Conservation (phyloP, 768 basidiomycete species). For the Boletellus ananiceps region DNA sequence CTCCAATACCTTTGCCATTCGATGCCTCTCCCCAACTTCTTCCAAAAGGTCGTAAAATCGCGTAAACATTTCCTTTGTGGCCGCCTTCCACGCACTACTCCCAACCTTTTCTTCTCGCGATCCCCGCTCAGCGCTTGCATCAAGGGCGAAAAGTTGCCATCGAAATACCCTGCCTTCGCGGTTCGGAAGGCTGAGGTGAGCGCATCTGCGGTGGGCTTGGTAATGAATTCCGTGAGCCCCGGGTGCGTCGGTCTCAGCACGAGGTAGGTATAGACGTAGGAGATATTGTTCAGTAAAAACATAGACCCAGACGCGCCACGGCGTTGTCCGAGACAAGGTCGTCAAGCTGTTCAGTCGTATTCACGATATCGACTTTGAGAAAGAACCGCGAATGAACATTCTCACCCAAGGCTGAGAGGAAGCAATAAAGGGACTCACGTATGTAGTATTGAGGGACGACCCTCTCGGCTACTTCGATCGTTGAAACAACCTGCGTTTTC, state of each 20-base stretch:
- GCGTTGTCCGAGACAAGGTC: constrained; percentile 55
- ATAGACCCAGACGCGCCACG: constrained; percentile 68
- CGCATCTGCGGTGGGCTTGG: constrained; percentile 55
- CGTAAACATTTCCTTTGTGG: constrained; percentile 78
- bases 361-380: constrained; percentile 65
- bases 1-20: constrained; percentile 61
- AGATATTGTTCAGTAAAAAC: constrained; percentile 77
- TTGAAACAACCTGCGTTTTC: constrained; percentile 35
- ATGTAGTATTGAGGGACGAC: constrained; percentile 70
- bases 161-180: constrained; percentile 81
- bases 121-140: constrained; percentile 58
- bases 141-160: constrained; percentile 74
- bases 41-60: constrained; percentile 79
- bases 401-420: not conserved
- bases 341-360: constrained; percentile 55
- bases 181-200: constrained; percentile 71
- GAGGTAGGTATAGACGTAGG: constrained; percentile 60
- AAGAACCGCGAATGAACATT: not conserved
- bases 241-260: constrained; percentile 48
- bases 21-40: constrained; percentile 74
- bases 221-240: constrained; percentile 46
- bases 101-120: constrained; percentile 43
- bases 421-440: constrained; percentile 41
- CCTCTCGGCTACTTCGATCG: constrained; percentile 51
- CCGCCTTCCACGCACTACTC: constrained; percentile 41